phyloP scores from a whole-genome alignment of 257 asterid species.

The Penstemon newberryi region DNA sequence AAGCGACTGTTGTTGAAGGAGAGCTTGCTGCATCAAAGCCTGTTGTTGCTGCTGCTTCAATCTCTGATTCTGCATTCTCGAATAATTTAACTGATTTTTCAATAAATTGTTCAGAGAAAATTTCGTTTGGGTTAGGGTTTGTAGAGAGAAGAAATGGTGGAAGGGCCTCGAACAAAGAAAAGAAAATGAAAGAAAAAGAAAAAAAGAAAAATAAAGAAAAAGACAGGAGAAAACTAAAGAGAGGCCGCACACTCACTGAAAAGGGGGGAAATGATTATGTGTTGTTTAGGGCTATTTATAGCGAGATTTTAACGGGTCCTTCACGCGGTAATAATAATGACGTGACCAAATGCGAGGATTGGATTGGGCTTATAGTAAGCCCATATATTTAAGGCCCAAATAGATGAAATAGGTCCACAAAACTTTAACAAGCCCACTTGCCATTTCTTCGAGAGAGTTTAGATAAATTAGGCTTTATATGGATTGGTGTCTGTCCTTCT shows the following conservation, averaged over 20 bases:
- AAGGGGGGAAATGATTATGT: constrained; percentile 28
- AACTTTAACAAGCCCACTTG: too few species aligned
- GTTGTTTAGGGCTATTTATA: constrained; percentile 27
- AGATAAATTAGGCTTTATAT: too few species aligned
- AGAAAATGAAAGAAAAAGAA: background rate
- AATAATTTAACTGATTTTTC: constrained; percentile 16
- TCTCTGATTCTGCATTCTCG: constrained; percentile 82
- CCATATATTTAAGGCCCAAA: too few species aligned
- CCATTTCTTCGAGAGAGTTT: too few species aligned
- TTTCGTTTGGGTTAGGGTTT: constrained; percentile 42
- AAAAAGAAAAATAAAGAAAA: background rate
- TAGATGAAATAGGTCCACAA: too few species aligned
- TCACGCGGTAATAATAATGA: constrained; percentile 31
- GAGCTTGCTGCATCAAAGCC: constrained; percentile 95
- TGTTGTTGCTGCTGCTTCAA: constrained; percentile 84
- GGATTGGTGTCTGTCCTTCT: too few species aligned
- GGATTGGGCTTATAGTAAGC: too few species aligned
- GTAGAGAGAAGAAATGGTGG: constrained; percentile 35
- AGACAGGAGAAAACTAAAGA: constrained; percentile 20
- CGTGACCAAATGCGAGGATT: background rate
- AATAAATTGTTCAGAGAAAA: constrained; percentile 29
- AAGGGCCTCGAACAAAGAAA: constrained; percentile 32
- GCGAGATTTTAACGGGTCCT: constrained; percentile 22
- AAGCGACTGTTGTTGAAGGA: constrained; percentile 85
- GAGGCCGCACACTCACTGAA: constrained; percentile 26